Base-by-base conservation (phyloP, 1,284 basidiomycete genomes). In the Cutaneotrichosporon arboriforme region DNA sequence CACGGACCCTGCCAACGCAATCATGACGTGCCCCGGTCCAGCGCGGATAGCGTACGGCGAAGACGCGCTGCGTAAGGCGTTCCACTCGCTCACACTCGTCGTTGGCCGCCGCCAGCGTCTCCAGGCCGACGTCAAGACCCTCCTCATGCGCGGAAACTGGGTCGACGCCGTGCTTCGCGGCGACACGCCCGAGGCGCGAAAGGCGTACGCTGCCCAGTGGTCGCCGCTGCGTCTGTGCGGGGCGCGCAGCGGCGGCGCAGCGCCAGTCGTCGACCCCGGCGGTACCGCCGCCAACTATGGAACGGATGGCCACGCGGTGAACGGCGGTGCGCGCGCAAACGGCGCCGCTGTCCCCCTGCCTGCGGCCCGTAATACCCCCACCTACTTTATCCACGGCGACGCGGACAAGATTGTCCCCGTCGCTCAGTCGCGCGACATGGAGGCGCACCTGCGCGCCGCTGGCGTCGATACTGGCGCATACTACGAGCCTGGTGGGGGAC, bases 321-420 rank as follows among this genome's bases (percentile, higher is more conserved):
- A 34, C 26, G 42, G 42, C 44, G 18, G 22, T 15, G 49, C 45
- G 33, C 26, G 26, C 26, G 10, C 26, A 5, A 31, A 31, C 26
- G 26, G 26, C 5, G 26, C 26, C 10, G 26, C 26, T 7, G 26
- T 31, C 7, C 26, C 26, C 5, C 26, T 31, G 7, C 26, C 26
- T 10, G 26, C 26, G 26, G 26, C 26, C 7, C 26, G 26, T 10
- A 31, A 44, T 23, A 26, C 42, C 9, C 65, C 66, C 4, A 66
- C 63, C 2, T 57, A 54, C 45, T 43, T 68, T 33, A 34, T 68
- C 10, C 66, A 68, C 40, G 65, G 66, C 1, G 51, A 43, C 12
- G 49, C 21, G 3, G 66, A 68, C 49, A 14, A 13, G 1, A 33
- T 52, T 14, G 63, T 67, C 4, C 60, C 58, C 12, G 44, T 65